Conservation (phyloP, 1,284 basidiomycete genomes). For the Puccinia polysora region DNA sequence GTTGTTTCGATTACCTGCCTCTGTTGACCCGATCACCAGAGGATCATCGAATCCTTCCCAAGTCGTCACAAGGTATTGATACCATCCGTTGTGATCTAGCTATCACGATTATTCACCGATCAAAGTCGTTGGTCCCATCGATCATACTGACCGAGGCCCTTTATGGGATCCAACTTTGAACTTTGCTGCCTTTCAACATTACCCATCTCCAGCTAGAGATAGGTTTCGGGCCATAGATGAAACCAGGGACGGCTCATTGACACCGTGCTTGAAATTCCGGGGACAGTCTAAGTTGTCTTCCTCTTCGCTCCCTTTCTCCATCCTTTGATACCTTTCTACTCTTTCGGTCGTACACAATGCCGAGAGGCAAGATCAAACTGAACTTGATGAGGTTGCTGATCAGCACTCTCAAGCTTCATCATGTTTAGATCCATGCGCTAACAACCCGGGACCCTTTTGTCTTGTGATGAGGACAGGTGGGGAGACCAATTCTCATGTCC, state of each 20-base stretch:
- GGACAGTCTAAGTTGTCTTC: conserved; percentile 24
- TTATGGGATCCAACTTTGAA: conserved; percentile 29
- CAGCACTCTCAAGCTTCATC: too few species aligned
- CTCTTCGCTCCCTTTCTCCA: background rate
- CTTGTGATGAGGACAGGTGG: conserved; percentile 6
- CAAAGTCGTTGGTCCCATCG: conserved; percentile 15
- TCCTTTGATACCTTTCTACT: too few species aligned
- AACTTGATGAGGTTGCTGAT: too few species aligned
- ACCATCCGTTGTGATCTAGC: background rate
- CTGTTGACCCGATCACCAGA: background rate
- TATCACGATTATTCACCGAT: conserved; percentile 33
- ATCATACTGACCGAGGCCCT: conserved; percentile 29
- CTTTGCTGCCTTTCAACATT: conserved; percentile 30
- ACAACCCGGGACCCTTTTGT: background rate
- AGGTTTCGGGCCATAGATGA: conserved; percentile 16
- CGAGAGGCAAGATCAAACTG: too few species aligned
- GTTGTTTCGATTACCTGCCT: background rate
- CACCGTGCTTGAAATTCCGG: conserved; percentile 29
- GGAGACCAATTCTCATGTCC: conserved; percentile 31
- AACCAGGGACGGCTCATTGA: conserved; percentile 1
- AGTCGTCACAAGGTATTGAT: background rate
- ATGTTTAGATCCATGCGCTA: background rate
- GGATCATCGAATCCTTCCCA: background rate
- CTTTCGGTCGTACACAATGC: background rate
- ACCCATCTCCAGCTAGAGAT: conserved; percentile 22